Evolutionary conservation across 257 asterid genomes (phyloP), one percentile per base, ranked within the genome.

Genomic region (Cruciata laevipes): DNA sequence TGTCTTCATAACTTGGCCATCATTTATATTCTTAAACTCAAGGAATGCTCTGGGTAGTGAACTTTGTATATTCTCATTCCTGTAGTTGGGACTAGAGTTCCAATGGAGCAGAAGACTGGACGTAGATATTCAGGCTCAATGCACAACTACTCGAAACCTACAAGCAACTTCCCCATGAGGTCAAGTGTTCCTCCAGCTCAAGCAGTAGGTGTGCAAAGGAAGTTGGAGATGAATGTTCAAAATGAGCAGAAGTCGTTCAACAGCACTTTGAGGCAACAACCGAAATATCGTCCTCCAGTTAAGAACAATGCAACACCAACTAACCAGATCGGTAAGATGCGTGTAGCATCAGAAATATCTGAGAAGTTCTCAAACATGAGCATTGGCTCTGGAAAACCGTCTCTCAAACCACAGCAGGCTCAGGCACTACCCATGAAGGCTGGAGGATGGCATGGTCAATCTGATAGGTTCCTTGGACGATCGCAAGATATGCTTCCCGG

Each of bases 361-460:
- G 84, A 83, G 68, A 94, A 87, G 83, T 59, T 88, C 62, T 79
- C 84, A 59, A 84, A 77, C 74, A 65, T 84, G 90, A 71, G 73
- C n/a, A 71, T 88, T 57, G 80, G 87, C 30, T 71, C 83, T 35
- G 77, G 82, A 56, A 81, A 84, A 66, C 75, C 81, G 13, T 71
- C 76, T 42, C 80, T 76, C 65, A 88, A 77, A 74, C 85, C 72
- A 35, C 70, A 71, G 66, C 85, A 77, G 59, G 84, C 89, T 24
- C 87, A 78, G 49, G 91, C 86, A 59, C 85, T 80, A 55, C 86
- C 90, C 21, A 84, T 87, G 96, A 87, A 87, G 78, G 95, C 92
- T 30, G 98, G 95, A 69, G 95, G 98, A 31, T 87, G 94, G 91
- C 87, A 83, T 23, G 81, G 76, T 24, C 82, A 74, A 23, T 76